Conservation (phyloP, 225 moss, liverwort and hornwort species). For the Sphagnum tenellum region DNA sequence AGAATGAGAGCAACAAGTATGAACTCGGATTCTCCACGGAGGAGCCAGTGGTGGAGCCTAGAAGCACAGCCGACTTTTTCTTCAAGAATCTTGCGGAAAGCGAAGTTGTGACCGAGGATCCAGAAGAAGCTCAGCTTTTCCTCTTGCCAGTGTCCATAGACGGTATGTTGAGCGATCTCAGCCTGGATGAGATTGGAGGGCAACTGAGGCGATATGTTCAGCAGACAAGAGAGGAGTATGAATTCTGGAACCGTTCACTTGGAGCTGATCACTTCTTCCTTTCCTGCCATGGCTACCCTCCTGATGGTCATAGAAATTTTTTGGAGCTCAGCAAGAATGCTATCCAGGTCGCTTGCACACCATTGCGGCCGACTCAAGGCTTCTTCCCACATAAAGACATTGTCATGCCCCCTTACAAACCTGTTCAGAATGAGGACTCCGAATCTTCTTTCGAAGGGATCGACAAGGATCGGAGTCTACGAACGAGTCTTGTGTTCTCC, state of each 20-base stretch:
- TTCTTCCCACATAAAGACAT: constrained; percentile 32
- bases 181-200: constrained; percentile 4
- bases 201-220: constrained; percentile 21
- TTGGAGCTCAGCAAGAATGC: constrained; percentile 17
- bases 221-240: constrained; percentile 16
- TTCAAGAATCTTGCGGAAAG: no score
- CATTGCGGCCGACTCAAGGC: constrained; percentile 12
- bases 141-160: constrained; percentile 33
- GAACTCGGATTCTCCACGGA: neutral
- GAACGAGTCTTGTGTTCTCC: no score
- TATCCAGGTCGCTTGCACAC: constrained; percentile 37
- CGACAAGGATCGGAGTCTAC: no score
- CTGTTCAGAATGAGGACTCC: neutral
- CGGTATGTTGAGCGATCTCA: constrained; percentile 18
- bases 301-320: constrained; percentile 28
- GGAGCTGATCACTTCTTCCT: constrained; percentile 43
- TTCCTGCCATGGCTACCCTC: constrained; percentile 16
- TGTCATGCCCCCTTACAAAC: constrained; percentile 34
- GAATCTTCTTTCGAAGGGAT: neutral
- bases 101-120: no score
- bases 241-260: constrained; percentile 26
- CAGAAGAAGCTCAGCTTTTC: constrained; percentile 23
- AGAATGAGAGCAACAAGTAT: no score
- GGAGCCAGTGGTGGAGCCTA: no score
- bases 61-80: no score